These are phyloP conservation scores for Rickenella mellea DNA, from an alignment of 768 basidiomycete species.

Conservation along the genomic window DNA sequence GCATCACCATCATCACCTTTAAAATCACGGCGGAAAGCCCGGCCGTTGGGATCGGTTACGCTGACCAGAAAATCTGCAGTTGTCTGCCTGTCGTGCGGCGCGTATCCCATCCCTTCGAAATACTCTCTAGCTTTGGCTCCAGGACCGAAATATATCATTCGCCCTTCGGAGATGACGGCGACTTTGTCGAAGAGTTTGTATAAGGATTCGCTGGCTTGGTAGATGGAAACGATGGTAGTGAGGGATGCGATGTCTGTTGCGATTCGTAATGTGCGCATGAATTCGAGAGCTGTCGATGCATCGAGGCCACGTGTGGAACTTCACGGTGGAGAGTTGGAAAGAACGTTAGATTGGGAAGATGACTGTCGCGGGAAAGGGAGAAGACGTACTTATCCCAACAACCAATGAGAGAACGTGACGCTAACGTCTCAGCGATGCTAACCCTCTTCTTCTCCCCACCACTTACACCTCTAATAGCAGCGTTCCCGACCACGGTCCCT, in stretches of 20 bases:
- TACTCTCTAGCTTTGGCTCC: conserved; percentile 56
- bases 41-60: conserved; percentile 52
- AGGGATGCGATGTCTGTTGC: conserved; percentile 35
- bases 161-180: conserved; percentile 65
- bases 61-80: conserved; percentile 49
- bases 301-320: conserved; percentile 43
- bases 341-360: conserved; percentile 22
- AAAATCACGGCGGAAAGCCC: conserved; percentile 37
- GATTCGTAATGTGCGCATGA: conserved; percentile 45
- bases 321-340: conserved; percentile 8
- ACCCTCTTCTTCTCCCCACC: conserved; percentile 77
- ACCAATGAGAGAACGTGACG: conserved; percentile 49
- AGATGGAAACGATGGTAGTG: conserved; percentile 33
- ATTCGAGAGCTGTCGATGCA: conserved; percentile 50
- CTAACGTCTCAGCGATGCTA: conserved; percentile 59
- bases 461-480: conserved; percentile 58
- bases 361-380: conserved; percentile 30
- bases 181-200: conserved; percentile 39
- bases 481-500: conserved; percentile 72
- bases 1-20: conserved; percentile 40
- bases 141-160: conserved; percentile 68
- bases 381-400: conserved; percentile 67
- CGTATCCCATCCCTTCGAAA: conserved; percentile 61
- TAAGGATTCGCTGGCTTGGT: conserved; percentile 34
- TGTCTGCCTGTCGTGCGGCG: conserved; percentile 45